Evolutionary conservation across 257 asterid genomes (phyloP).

Genomic region (Nicotiana tomentosiformis): DNA sequence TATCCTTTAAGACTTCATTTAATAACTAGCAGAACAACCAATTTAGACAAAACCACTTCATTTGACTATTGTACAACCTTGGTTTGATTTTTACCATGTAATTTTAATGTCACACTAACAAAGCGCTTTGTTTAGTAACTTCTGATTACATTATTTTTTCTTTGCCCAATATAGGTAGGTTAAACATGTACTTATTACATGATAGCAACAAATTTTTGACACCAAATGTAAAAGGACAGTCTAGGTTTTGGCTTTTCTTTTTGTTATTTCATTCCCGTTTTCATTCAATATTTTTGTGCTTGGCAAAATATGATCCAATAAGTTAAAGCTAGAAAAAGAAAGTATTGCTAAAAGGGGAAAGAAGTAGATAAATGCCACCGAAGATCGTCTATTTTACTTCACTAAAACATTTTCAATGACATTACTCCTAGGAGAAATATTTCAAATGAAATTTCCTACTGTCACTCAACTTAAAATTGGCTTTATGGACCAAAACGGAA

Average conservation of each 20-base stretch:
- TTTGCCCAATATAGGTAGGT: neutral
- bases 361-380: too few species aligned
- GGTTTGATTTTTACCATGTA: too few species aligned
- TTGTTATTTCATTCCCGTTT: neutral
- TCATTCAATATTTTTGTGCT: neutral
- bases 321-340: neutral
- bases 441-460: neutral
- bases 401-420: neutral
- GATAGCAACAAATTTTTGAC: neutral
- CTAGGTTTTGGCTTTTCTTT: neutral
- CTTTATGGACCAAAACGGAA: neutral
- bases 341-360: neutral
- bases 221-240: neutral
- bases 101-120: too few species aligned
- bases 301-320: neutral
- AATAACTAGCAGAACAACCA: neutral
- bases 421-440: neutral
- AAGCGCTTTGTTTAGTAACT: neutral
- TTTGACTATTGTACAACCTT: neutral
- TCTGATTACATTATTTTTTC: neutral
- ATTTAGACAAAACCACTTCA: neutral
- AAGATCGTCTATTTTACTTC: neutral
- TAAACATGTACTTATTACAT: neutral
- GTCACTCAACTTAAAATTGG: neutral
- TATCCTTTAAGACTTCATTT: too few species aligned